Conservation (phyloP, 169 alveolate species). For the Plasmodium inui region DNA sequence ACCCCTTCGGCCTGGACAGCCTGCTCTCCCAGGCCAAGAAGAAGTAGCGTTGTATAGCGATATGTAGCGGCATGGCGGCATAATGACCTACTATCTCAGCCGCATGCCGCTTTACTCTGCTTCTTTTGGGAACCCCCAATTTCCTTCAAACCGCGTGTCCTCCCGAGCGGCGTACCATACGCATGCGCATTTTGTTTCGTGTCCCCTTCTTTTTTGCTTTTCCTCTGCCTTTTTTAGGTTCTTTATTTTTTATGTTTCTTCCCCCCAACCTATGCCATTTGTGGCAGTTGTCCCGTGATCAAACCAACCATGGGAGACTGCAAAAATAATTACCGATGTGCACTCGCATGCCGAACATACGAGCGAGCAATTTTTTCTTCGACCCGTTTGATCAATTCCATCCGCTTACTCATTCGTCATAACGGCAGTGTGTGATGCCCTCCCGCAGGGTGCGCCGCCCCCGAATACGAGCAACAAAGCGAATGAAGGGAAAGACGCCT, state of each 20-base stretch:
- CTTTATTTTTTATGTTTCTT: neutral
- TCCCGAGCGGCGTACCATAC: neutral
- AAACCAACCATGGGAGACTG: neutral
- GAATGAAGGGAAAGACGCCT: no score
- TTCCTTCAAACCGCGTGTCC: neutral
- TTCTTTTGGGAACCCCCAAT: neutral
- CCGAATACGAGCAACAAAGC: no score
- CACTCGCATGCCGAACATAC: neutral
- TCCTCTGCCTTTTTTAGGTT: neutral
- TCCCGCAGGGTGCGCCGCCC: no score
- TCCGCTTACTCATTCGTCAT: neutral
- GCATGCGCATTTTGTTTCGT: neutral
- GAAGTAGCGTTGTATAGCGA: constrained; percentile 21
- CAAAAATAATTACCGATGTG: neutral
- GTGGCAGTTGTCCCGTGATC: neutral
- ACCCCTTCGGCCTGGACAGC: constrained; percentile 91
- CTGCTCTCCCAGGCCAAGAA: constrained; percentile 89
- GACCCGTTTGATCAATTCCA: neutral
- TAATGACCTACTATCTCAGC: neutral
- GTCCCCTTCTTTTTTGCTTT: neutral
- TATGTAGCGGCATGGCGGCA: neutral
- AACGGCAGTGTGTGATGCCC: no score
- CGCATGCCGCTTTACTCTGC: neutral
- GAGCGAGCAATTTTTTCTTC: neutral
- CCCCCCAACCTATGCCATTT: neutral